Evolutionary conservation across 179 eudicot species (phyloP).

Genomic region (Vitellaria paradoxa): DNA sequence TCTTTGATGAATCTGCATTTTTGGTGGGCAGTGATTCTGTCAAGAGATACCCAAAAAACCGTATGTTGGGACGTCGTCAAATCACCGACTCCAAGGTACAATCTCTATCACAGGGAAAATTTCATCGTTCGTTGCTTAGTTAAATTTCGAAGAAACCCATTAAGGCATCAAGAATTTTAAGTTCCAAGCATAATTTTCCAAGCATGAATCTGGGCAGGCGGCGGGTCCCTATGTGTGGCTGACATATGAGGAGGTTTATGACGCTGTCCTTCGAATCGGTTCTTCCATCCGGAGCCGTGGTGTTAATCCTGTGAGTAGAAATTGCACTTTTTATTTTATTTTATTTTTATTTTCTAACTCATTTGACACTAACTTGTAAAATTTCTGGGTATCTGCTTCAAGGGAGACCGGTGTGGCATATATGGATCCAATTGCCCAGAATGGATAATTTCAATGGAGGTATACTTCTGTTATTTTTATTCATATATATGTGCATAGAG

Average conservation of each 20-base stretch:
- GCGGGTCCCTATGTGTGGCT: constrained; percentile 74
- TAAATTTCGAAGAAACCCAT: no score
- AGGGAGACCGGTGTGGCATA: constrained; percentile 93
- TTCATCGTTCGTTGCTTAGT: no score
- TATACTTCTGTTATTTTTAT: constrained; percentile 15
- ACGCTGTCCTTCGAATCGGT: constrained; percentile 54
- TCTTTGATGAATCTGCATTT: not conserved
- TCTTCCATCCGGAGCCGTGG: constrained; percentile 67
- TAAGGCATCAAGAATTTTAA: no score
- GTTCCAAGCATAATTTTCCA: not conserved
- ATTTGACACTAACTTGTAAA: not conserved
- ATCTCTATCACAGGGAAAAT: no score
- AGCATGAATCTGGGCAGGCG: constrained; percentile 34
- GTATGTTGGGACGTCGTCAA: constrained; percentile 76
- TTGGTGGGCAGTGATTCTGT: constrained; percentile 62
- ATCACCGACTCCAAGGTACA: constrained; percentile 59
- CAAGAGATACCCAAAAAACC: constrained; percentile 54
- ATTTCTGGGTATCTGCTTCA: constrained; percentile 4
- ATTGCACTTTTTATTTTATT: not conserved
- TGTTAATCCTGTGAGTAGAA: constrained; percentile 65
- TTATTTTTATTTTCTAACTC: no score
- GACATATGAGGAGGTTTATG: constrained; percentile 67
- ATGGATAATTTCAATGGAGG: constrained; percentile 97
- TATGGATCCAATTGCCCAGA: constrained; percentile 89
- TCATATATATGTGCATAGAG: no score